Evolutionary conservation across 768 basidiomycete species (phyloP), one percentile per base, ranked within the genome.

Genomic region (Mycena kentingensis): DNA sequence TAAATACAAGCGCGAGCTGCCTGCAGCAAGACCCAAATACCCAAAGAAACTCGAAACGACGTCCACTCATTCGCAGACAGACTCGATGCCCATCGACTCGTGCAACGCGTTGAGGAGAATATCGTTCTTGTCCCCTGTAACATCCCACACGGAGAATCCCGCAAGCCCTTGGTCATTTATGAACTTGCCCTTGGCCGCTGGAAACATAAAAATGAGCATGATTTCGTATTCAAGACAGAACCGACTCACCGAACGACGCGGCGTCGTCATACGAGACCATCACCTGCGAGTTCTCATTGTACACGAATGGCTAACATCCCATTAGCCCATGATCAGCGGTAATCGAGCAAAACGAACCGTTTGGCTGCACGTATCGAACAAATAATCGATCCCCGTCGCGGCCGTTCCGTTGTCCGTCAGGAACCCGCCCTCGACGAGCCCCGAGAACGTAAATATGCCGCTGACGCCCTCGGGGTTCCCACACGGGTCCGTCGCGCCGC

Each of bases 121-220:
- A 60, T 88, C 75, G n/a, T 82, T 57, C 44, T 68, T 75, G 63
- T 88, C 88, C 4, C 84, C 84, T 26, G 79, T 84, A 39, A 84
- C 78, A 63, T 89, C 84, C 87, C 87, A 89, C 68, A 85, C 79
- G 1, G 82, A 71, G 65, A 89, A 89, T 3, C 88, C 88, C 51
- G 70, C 72, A n/a, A 90, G 67, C 5, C 78, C 79, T 11, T 67
- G 66, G 13, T 65, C 52, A 44, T 75, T 74, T 60, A 89, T 84
- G 64, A 77, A 89, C 3, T 63, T 58, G 6, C 87, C 88, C 69
- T 88, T 88, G 46, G 73, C 76, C 22, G 67, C 69, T 64, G 19
- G 21, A 29, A 21, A 25, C 19, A 26, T 5, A 4, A 16, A 18
- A 37, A 19, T 16, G 43, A 29, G 16, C 28, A 36, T 16, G 13